Evolutionary conservation across 306 rosid species (phyloP), one percentile per base, ranked within the genome.

Genomic region (Acmispon strigosus): DNA sequence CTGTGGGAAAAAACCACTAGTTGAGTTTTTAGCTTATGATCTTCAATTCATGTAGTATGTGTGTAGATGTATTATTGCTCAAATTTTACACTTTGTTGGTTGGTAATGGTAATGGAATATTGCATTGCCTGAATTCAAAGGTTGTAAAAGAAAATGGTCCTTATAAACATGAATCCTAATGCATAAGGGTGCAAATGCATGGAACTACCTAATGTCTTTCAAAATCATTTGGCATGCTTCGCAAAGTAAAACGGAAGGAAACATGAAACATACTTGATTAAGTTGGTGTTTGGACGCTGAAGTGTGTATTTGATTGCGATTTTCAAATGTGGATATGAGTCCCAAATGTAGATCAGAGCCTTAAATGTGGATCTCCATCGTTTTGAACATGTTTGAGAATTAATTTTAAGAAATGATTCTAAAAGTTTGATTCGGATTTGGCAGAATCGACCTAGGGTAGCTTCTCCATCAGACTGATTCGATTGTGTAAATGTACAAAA

Each of bases 11-110:
- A 57, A 45, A 66, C 76, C 80, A 68, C 60, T 47, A 44, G 76
- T 49, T 72, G 32, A 80, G 74, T 73, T 86, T 61, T 81, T 81
- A 64, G 65, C 58, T 76, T 59, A 66, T 54, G 24, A 22, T 62
- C 62, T 39, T 15, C 57, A 58, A 57, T 59, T 77, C 34, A 41
- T 58, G 56, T 24, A 44, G 61, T 19, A n/a, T 75, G 79, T 41
- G 53, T 62, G 77, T 43, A 62, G 24, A 68, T 77, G 54, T 55
- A 37, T 41, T 60, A 18, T 62, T 69, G 61, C 62, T 41, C 54
- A 68, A 55, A 49, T 8, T 68, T 62, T 52, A 17, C 36, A 61
- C 17, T 8, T 44, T 0, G 12, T 50, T 53, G 56, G 43, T 60
- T 53, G 56, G 43, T 60, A 50, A 43, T 60, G 57, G 22, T 73